phyloP scores from a whole-genome alignment of 2,329 filamentous ascomycete genomes.

The Grosmannia serpens region DNA sequence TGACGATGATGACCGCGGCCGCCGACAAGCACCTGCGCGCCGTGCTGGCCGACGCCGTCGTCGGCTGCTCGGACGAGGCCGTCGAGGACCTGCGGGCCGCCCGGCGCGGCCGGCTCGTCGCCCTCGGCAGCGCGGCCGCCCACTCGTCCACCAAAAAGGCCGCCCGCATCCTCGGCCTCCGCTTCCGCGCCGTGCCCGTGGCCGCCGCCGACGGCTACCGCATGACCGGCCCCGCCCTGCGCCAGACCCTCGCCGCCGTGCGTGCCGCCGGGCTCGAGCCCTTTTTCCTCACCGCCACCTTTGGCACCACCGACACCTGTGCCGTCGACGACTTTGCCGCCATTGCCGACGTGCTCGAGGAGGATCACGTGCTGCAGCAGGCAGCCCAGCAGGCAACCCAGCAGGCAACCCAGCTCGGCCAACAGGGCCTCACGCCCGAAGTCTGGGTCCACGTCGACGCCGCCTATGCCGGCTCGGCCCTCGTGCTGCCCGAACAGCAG shows the following conservation, averaged over 20 bases:
- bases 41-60: constrained; percentile 20
- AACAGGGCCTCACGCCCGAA: constrained; percentile 21
- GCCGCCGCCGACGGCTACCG: constrained; percentile 52
- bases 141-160: constrained; percentile 84
- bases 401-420: constrained; percentile 4
- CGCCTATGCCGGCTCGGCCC: constrained; percentile 78
- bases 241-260: constrained; percentile 50
- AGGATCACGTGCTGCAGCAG: constrained; percentile 10
- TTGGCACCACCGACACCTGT: constrained; percentile 83
- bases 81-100: constrained; percentile 59
- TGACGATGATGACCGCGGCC: constrained; percentile 79
- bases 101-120: constrained; percentile 62
- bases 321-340: constrained; percentile 71
- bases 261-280: constrained; percentile 62
- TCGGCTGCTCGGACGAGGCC: constrained; percentile 30
- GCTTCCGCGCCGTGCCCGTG: constrained; percentile 60
- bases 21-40: constrained; percentile 62
- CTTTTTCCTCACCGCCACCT: constrained; percentile 73
- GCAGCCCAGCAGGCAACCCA: constrained; percentile 1
- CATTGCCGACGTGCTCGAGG: constrained; percentile 42
- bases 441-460: constrained; percentile 93
- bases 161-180: constrained; percentile 74
- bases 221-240: constrained; percentile 55
- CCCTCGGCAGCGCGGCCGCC: constrained; percentile 65
- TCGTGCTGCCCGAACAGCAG: constrained; percentile 73